phyloP scores from a whole-genome alignment of 2,329 filamentous ascomycete genomes.

The Talaromyces sp. region DNA sequence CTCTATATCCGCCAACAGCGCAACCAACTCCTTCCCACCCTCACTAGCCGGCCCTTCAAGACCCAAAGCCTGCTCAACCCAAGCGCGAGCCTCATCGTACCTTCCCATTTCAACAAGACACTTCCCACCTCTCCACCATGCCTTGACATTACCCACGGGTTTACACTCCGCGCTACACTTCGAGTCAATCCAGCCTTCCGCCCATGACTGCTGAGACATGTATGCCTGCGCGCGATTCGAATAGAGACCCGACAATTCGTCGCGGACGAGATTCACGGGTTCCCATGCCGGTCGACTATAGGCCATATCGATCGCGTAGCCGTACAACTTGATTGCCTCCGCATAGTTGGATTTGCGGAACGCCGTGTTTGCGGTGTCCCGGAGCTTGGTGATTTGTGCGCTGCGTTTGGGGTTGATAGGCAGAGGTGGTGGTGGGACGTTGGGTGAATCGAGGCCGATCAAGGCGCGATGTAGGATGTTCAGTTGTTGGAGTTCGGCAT shows the following conservation, averaged over 20 bases:
- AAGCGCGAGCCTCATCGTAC: slow-evolving; percentile 74
- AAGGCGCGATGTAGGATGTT: slow-evolving; percentile 75
- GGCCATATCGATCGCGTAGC: slow-evolving; percentile 86
- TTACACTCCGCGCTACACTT: slow-evolving; percentile 85
- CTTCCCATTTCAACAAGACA: slow-evolving; percentile 89
- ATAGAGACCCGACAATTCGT: slow-evolving; percentile 77
- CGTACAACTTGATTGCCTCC: slow-evolving; percentile 78
- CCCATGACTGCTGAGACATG: slow-evolving; percentile 78
- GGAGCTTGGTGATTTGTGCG: slow-evolving; percentile 83
- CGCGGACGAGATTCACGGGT: slow-evolving; percentile 73
- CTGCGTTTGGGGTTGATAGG: slow-evolving; percentile 90
- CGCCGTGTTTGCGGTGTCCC: slow-evolving; percentile 77
- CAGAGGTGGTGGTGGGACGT: slow-evolving; percentile 77
- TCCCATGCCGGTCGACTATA: slow-evolving; percentile 79
- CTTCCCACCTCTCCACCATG: slow-evolving; percentile 84
- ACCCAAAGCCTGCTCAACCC: slow-evolving; percentile 74
- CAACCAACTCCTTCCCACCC: slow-evolving; percentile 54
- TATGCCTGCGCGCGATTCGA: slow-evolving; percentile 86
- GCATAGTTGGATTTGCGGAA: slow-evolving; percentile 72
- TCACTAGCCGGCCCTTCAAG: slow-evolving; percentile 64
- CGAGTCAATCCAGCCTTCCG: slow-evolving; percentile 81
- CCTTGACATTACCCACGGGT: slow-evolving; percentile 83
- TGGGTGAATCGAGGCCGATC: slow-evolving; percentile 60
- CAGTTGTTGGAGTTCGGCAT: slow-evolving; percentile 65
- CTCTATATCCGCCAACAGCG: slow-evolving; percentile 59